phyloP scores from a whole-genome alignment of 148 eudicot species.

The Silene latifolia region DNA sequence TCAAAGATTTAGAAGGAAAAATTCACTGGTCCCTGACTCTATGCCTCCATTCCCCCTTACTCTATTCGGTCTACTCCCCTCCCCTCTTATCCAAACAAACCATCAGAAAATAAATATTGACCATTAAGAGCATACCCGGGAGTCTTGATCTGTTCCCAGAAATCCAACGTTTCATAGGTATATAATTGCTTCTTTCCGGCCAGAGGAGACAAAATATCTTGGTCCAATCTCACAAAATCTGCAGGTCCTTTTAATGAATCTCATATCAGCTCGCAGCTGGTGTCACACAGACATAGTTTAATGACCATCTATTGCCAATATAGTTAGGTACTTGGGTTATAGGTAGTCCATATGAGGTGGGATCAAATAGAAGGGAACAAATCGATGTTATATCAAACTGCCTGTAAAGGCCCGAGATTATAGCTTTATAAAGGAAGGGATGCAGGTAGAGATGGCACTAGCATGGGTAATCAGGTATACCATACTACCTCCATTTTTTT shows the following conservation, averaged over 20 bases:
- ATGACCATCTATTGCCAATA: neutral
- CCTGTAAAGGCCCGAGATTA: neutral
- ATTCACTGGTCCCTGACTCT: neutral
- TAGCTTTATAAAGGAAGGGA: too few relatives aligned
- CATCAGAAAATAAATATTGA: conserved; percentile 10
- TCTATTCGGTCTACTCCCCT: neutral
- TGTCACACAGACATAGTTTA: neutral
- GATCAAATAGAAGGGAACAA: neutral
- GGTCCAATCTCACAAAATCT: conserved; percentile 54
- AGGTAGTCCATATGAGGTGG: conserved; percentile 3
- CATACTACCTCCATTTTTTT: too few relatives aligned
- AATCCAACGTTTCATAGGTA: conserved; percentile 74
- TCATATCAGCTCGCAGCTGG: conserved; percentile 26
- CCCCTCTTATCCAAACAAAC: neutral
- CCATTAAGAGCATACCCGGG: conserved; percentile 52
- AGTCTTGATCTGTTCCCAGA: conserved; percentile 96
- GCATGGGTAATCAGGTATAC: too few relatives aligned
- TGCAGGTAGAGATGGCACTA: too few relatives aligned
- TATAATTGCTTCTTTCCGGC: conserved; percentile 89
- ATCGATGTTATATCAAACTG: neutral
- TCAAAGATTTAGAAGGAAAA: too few relatives aligned
- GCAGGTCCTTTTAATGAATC: conserved; percentile 52
- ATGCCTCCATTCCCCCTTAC: neutral
- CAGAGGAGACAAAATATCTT: conserved; percentile 88
- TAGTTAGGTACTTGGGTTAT: too few relatives aligned